Conservation (phyloP, 2,329 filamentous ascomycete genomes). For the Arachnomyces sp. region DNA sequence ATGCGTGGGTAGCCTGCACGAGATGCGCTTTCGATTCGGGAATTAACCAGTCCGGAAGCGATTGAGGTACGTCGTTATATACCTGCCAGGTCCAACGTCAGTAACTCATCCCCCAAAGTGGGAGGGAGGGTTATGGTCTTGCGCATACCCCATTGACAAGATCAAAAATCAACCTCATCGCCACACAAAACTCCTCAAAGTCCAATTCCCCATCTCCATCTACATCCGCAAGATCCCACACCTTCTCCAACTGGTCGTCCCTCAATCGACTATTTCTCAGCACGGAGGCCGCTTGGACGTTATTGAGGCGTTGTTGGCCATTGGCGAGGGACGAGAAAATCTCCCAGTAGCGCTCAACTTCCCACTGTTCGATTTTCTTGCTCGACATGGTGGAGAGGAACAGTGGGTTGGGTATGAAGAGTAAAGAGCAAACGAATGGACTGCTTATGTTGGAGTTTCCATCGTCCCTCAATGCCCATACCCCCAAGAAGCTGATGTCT, state of each 20-base stretch:
- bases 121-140: background rate
- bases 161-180: conserved; percentile 97
- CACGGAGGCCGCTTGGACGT: conserved; percentile 60
- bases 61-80: conserved; percentile 76
- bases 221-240: conserved; percentile 96
- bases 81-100: conserved; percentile 48
- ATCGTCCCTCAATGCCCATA: too few species aligned
- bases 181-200: conserved; percentile 99
- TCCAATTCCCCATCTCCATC: conserved; percentile 96
- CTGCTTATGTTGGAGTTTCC: background rate
- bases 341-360: conserved; percentile 72
- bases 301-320: conserved; percentile 58
- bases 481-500: too few species aligned
- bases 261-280: conserved; percentile 64
- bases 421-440: conserved; percentile 10
- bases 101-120: too few species aligned
- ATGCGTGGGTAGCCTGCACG: conserved; percentile 70
- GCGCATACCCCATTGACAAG: conserved; percentile 76
- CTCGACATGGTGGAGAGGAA: conserved; percentile 26
- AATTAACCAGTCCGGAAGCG: conserved; percentile 90
- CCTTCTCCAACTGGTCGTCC: conserved; percentile 82
- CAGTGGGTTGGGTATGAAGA: conserved; percentile 6
- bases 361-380: conserved; percentile 59
- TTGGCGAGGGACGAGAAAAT: conserved; percentile 63
- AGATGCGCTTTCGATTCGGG: conserved; percentile 91